Evolutionary conservation across 495 filamentous ascomycete species (phyloP).

Genomic region (Lindgomyces ingoldianus): DNA sequence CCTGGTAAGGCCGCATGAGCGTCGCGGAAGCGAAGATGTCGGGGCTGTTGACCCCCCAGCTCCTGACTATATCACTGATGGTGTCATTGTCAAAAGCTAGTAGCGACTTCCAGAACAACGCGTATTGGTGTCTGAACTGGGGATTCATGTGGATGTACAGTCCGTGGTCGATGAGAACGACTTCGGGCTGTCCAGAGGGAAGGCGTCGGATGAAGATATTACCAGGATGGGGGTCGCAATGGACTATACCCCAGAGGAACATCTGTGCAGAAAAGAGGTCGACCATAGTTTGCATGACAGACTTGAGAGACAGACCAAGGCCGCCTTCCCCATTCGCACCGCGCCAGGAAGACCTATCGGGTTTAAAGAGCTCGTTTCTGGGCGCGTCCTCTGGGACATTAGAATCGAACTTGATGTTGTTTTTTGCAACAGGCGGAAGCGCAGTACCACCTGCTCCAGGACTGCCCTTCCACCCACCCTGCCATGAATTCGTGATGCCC

Average conservation of each 20-base stretch:
- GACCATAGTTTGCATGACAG: conserved; percentile 94
- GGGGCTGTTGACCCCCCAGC: conserved; percentile 84
- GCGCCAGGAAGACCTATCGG: conserved; percentile 75
- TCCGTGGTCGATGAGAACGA: conserved; percentile 95
- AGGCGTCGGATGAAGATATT: conserved; percentile 93
- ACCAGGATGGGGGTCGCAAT: conserved; percentile 94
- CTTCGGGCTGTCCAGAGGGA: conserved; percentile 76
- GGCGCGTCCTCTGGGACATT: conserved; percentile 47
- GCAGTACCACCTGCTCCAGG: conserved; percentile 72
- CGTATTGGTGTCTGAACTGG: conserved; percentile 84
- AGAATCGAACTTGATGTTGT: conserved; percentile 47
- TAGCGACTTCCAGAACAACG: conserved; percentile 87
- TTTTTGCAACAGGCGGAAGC: conserved; percentile 56
- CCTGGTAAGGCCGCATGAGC: conserved; percentile 84
- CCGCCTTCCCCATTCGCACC: conserved; percentile 70
- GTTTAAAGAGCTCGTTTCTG: conserved; percentile 62
- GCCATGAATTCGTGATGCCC: conserved; percentile 70
- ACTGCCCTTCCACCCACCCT: conserved; percentile 72
- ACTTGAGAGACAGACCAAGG: conserved; percentile 74
- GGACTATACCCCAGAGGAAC: conserved; percentile 91
- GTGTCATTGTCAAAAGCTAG: conserved; percentile 90
- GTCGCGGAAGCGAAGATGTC: conserved; percentile 92
- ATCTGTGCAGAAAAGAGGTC: conserved; percentile 95
- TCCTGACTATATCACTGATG: conserved; percentile 64
- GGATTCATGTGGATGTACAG: conserved; percentile 89